phyloP scores from a whole-genome alignment of 2,329 filamentous ascomycete species.

The Podosphaera xanthii region DNA sequence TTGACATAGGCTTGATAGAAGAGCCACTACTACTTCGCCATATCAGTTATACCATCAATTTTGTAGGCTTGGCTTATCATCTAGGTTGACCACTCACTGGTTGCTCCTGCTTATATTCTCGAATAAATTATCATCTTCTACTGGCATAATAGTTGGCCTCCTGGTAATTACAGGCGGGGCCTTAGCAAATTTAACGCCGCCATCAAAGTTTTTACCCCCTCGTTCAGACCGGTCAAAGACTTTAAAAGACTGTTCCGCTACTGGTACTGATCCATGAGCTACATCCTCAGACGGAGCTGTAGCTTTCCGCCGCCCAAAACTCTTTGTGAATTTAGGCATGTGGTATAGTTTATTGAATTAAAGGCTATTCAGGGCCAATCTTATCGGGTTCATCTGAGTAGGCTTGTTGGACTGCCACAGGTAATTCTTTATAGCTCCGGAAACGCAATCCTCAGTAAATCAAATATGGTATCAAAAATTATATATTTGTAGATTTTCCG shows the following conservation, averaged over 20 bases:
- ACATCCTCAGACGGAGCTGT: slow-evolving; percentile 9
- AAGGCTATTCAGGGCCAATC: not conserved
- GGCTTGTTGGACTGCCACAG: not conserved
- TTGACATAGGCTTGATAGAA: slow-evolving; percentile 17
- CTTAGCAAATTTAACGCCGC: slow-evolving; percentile 13
- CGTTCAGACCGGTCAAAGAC: slow-evolving; percentile 15
- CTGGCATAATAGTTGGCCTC: slow-evolving; percentile 10
- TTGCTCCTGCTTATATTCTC: slow-evolving; percentile 12
- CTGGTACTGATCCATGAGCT: slow-evolving; percentile 3
- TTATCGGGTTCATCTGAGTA: slow-evolving; percentile 4
- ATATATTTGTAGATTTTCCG: no score
- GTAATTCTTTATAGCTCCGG: no score
- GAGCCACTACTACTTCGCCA: slow-evolving; percentile 16
- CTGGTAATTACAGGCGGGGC: slow-evolving; percentile 3
- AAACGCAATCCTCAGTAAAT: no score
- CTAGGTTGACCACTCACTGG: slow-evolving; percentile 13
- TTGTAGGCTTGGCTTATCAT: not conserved
- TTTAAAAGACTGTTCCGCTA: slow-evolving; percentile 14
- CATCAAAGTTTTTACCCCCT: slow-evolving; percentile 13
- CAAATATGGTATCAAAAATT: no score
- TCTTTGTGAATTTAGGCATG: slow-evolving; percentile 17
- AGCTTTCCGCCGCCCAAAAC: slow-evolving; percentile 17
- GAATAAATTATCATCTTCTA: slow-evolving; percentile 16
- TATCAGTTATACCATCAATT: slow-evolving; percentile 5
- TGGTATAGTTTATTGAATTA: slow-evolving; percentile 9